Base-by-base conservation (phyloP, 441 rosid species). In the Eutrema salsugineum region DNA sequence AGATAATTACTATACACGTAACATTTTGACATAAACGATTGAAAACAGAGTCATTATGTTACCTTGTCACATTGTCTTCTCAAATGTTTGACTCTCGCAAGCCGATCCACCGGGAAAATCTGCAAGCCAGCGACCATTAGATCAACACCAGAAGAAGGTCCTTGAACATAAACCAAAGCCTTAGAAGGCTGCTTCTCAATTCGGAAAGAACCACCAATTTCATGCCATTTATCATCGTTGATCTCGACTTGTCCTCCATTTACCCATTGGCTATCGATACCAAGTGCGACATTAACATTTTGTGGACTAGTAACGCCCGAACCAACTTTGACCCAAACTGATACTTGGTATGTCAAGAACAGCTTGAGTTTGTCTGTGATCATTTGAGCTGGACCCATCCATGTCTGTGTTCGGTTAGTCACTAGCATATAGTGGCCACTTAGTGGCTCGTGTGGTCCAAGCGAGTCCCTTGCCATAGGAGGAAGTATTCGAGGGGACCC, bases 311-410 rank as follows among this genome's bases (percentile, higher is more conserved):
- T 77, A 61, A 84, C 64, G 22, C 84, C 84, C 7, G 89, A 72
- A 48, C 88, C 88, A 33, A 91, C 78, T 81, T 83, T 85, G 49
- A 89, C 94, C 97, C 98, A 93, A 19, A 91, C 97, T 17, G 94
- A 84, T 40, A 91, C 86, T 79, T 76, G 97, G 77, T 91, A 91
- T 33, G 97, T 91, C 81, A 91, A 65, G 70, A 83, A 87, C 54
- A 86, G 80, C 68, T 88, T 82, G 59, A 91, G 68, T 82, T 83
- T 91, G 36, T 85, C 91, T 0, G 89, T 86, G 81, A 93, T 93
- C 43, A 86, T 69, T 82, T 93, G 97, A 30, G 96, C 96, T 51
- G 98, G 96, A 53, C 98, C 97, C 93, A 91, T 91, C 98, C 96
- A 93, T 51, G 83, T 87, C 49, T 89, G 88, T 11, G 91, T 81